A percentile compares a stretch with the other conserved stretches of the same genome.
Conservation (phyloP, 108 stramenopile species). For the Nannochloropsis salina region DNA sequence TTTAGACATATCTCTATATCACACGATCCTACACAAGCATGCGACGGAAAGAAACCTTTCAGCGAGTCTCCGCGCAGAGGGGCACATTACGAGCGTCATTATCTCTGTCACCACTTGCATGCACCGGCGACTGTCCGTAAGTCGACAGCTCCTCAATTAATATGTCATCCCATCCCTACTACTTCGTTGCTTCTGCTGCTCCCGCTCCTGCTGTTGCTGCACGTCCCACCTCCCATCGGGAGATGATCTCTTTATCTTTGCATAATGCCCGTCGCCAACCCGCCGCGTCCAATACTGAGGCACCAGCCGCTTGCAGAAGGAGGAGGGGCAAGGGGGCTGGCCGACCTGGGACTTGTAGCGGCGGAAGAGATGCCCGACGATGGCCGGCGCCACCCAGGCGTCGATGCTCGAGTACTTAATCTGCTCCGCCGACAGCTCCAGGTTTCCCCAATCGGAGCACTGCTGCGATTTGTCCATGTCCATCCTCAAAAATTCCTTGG, state of each 20-base stretch:
- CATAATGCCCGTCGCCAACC: neutral
- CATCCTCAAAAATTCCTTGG: neutral
- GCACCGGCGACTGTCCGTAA: no score
- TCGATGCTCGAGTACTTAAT: constrained; percentile 20
- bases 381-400: neutral
- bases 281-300: neutral
- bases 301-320: neutral
- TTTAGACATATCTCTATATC: no score
- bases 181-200: neutral
- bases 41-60: no score
- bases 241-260: neutral
- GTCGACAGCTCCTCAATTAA: no score
- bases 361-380: neutral
- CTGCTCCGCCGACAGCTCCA: neutral
- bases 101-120: no score
- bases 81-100: no score
- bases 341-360: neutral
- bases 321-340: neutral
- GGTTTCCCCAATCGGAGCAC: neutral
- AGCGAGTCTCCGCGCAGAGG: no score
- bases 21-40: no score
- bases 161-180: no score
- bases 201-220: neutral
- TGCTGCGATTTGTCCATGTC: constrained; percentile 17
- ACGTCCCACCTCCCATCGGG: neutral